Conservation (phyloP, 2,329 filamentous ascomycete species). For the Aspergillus niger region DNA sequence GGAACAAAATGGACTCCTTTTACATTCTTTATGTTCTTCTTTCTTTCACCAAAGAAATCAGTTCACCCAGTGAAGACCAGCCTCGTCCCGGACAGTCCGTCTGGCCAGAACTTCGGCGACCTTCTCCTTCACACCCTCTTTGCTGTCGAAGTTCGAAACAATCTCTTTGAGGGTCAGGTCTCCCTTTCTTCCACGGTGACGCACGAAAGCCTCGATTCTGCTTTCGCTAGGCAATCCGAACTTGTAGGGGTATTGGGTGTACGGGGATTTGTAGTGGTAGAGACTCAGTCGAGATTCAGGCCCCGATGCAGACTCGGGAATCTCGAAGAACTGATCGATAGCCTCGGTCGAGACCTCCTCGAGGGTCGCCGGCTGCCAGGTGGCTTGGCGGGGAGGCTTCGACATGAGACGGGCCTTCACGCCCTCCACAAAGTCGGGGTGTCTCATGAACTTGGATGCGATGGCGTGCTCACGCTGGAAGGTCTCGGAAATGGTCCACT, state of each 20-base stretch:
- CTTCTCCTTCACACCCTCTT: constrained; percentile 70
- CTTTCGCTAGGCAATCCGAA: constrained; percentile 74
- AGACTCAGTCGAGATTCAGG: constrained; percentile 57
- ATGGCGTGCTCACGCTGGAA: constrained; percentile 87
- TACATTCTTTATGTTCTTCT: background rate
- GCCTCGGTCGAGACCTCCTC: constrained; percentile 62
- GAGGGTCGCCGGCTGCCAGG: constrained; percentile 75
- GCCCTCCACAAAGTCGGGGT: constrained; percentile 88
- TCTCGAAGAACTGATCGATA: constrained; percentile 70
- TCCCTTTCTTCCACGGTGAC: constrained; percentile 48
- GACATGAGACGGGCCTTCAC: constrained; percentile 78
- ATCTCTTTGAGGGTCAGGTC: constrained; percentile 66
- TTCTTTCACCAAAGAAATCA: constrained; percentile 6
- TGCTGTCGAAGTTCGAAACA: constrained; percentile 59
- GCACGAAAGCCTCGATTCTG: constrained; percentile 50
- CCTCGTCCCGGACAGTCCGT: constrained; percentile 56
- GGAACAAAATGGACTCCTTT: background rate
- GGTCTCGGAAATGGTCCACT: constrained; percentile 80
- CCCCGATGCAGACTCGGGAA: constrained; percentile 38
- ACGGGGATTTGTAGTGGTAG: constrained; percentile 55
- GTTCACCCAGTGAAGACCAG: constrained; percentile 41
- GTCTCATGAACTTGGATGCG: constrained; percentile 82
- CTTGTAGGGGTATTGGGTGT: constrained; percentile 70
- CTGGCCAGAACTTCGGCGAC: constrained; percentile 68
- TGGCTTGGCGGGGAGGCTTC: constrained; percentile 65